Evolutionary conservation across 2,329 filamentous ascomycete species (phyloP).

Genomic region (Fusarium sp.): DNA sequence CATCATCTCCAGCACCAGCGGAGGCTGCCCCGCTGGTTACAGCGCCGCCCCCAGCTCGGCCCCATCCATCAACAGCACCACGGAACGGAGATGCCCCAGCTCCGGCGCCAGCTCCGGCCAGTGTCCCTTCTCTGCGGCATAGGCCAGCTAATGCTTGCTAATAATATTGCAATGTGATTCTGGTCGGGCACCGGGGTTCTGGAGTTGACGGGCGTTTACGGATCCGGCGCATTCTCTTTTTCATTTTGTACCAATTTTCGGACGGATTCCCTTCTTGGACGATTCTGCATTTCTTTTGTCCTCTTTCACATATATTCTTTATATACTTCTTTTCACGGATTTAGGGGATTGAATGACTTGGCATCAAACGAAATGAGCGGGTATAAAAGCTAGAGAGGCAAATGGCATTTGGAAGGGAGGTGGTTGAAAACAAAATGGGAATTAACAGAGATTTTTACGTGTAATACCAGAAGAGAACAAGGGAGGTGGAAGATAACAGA

Average conservation of each 20-base stretch:
- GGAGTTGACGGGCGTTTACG: conserved; percentile 30
- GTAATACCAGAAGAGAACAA: conserved; percentile 15
- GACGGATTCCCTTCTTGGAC: conserved; percentile 17
- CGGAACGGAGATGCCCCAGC: conserved; percentile 31
- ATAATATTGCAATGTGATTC: neutral
- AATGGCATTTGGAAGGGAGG: conserved; percentile 8
- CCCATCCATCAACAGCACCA: conserved; percentile 23
- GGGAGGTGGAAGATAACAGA: conserved; percentile 7
- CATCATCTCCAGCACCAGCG: conserved; percentile 39
- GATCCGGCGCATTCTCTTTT: conserved; percentile 14
- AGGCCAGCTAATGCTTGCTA: neutral
- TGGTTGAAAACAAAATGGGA: conserved; percentile 9
- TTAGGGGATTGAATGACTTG: conserved; percentile 14
- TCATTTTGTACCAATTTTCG: conserved; percentile 1
- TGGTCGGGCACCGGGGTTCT: conserved; percentile 9
- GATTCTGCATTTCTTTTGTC: neutral
- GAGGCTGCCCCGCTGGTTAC: conserved; percentile 10
- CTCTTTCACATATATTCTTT: conserved; percentile 9
- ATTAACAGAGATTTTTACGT: conserved; percentile 29
- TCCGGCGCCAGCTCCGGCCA: conserved; percentile 27
- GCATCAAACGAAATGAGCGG: conserved; percentile 26
- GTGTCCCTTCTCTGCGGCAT: conserved; percentile 32
- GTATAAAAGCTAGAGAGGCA: conserved; percentile 21
- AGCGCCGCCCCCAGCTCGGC: conserved; percentile 21
- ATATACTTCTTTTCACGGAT: conserved; percentile 3